Evolutionary conservation across 2,329 filamentous ascomycete species (phyloP).

Genomic region (Trichoderma semiorbis): DNA sequence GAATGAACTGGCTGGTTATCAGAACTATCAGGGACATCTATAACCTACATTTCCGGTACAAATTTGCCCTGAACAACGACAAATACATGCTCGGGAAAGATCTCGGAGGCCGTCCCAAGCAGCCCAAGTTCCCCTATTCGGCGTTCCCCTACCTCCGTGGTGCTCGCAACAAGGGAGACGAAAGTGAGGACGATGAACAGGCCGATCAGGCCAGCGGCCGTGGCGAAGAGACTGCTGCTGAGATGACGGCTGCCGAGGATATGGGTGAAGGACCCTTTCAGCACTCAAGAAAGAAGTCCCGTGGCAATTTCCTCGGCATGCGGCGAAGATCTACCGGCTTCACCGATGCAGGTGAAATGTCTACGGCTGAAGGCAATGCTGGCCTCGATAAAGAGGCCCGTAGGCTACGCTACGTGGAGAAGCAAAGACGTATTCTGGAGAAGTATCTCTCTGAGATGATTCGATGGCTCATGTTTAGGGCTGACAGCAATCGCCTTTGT

Average conservation of each 20-base stretch:
- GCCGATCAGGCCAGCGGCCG: slow-evolving; percentile 39
- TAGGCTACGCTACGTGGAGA: slow-evolving; percentile 66
- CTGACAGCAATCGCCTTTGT: slow-evolving; percentile 92
- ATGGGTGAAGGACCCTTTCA: slow-evolving; percentile 45
- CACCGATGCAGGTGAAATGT: slow-evolving; percentile 45
- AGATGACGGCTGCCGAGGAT: slow-evolving; percentile 60
- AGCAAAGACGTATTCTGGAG: slow-evolving; percentile 81
- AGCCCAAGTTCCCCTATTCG: slow-evolving; percentile 85
- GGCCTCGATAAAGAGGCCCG: slow-evolving; percentile 44
- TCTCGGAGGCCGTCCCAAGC: slow-evolving; percentile 65
- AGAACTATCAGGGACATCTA: slow-evolving; percentile 85
- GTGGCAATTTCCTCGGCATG: slow-evolving; percentile 51
- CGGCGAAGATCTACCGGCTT: slow-evolving; percentile 52
- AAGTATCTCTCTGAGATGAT: slow-evolving; percentile 92
- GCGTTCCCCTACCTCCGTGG: slow-evolving; percentile 87
- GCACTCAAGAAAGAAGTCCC: slow-evolving; percentile 47
- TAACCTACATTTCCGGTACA: slow-evolving; percentile 92
- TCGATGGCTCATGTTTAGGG: slow-evolving; percentile 91
- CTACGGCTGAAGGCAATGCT: slow-evolving; percentile 46
- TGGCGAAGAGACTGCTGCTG: slow-evolving; percentile 45
- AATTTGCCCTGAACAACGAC: slow-evolving; percentile 77
- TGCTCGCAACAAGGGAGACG: slow-evolving; percentile 73
- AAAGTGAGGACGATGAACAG: slow-evolving; percentile 63
- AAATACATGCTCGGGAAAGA: slow-evolving; percentile 72
- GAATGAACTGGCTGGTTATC: slow-evolving; percentile 95